Evolutionary conservation across 2,329 filamentous ascomycete species (phyloP), one percentile per base, ranked within the genome.

Genomic region (Beauveria varroae): DNA sequence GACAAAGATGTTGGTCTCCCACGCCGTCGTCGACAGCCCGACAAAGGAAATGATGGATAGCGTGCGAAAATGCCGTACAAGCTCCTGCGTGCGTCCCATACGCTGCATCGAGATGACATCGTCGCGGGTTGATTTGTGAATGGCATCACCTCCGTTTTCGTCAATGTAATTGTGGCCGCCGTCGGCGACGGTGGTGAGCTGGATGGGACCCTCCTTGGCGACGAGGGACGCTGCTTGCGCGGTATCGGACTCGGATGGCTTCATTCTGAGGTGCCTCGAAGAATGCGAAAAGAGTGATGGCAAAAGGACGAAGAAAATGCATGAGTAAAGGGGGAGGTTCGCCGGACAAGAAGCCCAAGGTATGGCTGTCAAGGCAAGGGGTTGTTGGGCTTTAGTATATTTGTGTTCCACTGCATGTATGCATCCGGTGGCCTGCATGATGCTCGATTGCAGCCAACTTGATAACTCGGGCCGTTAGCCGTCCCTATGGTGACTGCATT

Each of bases 1-100:
- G 54, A 53, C 44, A 22, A 62, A 62, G 40, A 62, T 57, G 50
- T 46, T 55, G 22, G 47, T 44, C 55, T 62, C 55, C 61, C 61
- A 63, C 18, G 56, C 56, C 18, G 56, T 30, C 6, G 57, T 63
- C 9, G 61, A 51, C 40, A 60, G 22, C 7, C 37, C 51, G 28
- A 59, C 61, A 26, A 63, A 63, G 3, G 61, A 63, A n/a, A 55
- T 57, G 43, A 63, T 56, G 43, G 61, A 63, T 1, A 60, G 24
- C 9, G 50, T 54, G 37, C 61, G 56, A 16, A 60, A 63, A 26
- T 60, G 50, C 24, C 61, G 61, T 3, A 63, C 57, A 10, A 63
- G 56, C 30, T 63, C 56, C 51, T 63, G 56, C 12, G 37, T 44
- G 50, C 61, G 61, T 18, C 61, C 61, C 50, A 63, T 56, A 24